These are phyloP conservation scores for Stevia rebaudiana DNA, from an alignment of 140 eudicot species.

Conservation along the genomic window DNA sequence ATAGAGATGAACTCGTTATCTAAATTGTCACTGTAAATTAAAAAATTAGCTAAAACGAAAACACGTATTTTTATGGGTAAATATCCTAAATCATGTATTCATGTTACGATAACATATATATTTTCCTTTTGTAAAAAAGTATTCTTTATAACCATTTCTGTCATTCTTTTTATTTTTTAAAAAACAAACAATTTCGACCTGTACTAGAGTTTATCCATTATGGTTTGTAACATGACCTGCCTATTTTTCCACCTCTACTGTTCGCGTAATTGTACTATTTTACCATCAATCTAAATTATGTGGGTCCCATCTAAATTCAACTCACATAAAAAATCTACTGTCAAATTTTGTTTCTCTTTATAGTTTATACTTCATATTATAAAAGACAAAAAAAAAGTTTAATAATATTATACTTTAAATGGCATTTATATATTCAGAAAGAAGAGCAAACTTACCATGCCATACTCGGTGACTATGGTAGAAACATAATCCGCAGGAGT, in stretches of 20 bases:
- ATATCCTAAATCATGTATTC: neutral
- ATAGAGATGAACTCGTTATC: no score
- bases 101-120: no score
- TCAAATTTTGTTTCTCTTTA: neutral
- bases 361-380: no score
- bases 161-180: no score
- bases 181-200: neutral
- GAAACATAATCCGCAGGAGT: conserved; percentile 89
- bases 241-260: neutral
- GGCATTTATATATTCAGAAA: neutral
- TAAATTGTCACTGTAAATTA: no score
- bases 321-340: neutral
- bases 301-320: conserved; percentile 1
- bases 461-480: conserved; percentile 76
- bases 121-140: neutral
- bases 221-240: neutral
- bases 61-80: neutral
- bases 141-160: neutral
- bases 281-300: neutral
- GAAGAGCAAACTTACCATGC: conserved; percentile 62
- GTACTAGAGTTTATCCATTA: neutral
- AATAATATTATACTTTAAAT: no score
- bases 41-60: no score
- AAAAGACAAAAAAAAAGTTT: no score
- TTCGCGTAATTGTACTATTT: neutral